Conservation (phyloP, 2,329 filamentous ascomycete species). For the Onygena corvina region DNA sequence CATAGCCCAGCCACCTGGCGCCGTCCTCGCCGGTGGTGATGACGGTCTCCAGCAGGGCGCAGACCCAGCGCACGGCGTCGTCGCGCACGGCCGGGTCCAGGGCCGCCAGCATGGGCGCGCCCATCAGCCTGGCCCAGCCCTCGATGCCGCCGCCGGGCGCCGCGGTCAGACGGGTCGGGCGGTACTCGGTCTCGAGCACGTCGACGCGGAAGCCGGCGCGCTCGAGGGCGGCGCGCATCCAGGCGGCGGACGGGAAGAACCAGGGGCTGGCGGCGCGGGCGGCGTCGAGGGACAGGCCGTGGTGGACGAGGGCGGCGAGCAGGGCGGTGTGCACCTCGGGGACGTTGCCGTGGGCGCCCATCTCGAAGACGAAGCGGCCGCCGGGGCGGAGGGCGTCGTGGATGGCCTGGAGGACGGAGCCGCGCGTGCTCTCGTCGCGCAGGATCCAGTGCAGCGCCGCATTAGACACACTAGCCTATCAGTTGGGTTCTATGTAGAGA, state of each 20-base stretch:
- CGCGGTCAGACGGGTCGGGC: constrained; percentile 45
- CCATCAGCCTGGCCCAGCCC: constrained; percentile 56
- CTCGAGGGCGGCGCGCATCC: constrained; percentile 37
- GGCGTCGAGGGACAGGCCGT: constrained; percentile 40
- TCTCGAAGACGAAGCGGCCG: constrained; percentile 55
- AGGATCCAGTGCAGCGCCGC: constrained; percentile 59
- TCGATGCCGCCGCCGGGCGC: constrained; percentile 43
- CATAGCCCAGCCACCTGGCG: constrained; percentile 39
- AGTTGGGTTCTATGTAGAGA: background rate
- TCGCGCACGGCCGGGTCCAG: constrained; percentile 41
- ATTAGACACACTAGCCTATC: constrained; percentile 41
- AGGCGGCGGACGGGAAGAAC: constrained; percentile 58
- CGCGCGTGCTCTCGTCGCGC: constrained; percentile 33
- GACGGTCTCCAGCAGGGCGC: constrained; percentile 44
- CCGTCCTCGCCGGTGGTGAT: constrained; percentile 48
- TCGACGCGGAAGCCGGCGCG: constrained; percentile 38
- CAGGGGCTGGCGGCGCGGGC: constrained; percentile 48
- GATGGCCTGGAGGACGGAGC: constrained; percentile 43
- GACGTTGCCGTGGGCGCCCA: constrained; percentile 59
- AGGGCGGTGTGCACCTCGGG: constrained; percentile 50
- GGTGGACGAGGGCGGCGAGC: constrained; percentile 40
- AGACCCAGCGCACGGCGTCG: constrained; percentile 42
- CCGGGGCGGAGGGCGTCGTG: constrained; percentile 42
- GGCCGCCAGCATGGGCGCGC: constrained; percentile 45
- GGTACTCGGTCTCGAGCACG: constrained; percentile 49